Conservation (phyloP, 805 yeast species). For the Groenewaldozyma salmanticensis region DNA sequence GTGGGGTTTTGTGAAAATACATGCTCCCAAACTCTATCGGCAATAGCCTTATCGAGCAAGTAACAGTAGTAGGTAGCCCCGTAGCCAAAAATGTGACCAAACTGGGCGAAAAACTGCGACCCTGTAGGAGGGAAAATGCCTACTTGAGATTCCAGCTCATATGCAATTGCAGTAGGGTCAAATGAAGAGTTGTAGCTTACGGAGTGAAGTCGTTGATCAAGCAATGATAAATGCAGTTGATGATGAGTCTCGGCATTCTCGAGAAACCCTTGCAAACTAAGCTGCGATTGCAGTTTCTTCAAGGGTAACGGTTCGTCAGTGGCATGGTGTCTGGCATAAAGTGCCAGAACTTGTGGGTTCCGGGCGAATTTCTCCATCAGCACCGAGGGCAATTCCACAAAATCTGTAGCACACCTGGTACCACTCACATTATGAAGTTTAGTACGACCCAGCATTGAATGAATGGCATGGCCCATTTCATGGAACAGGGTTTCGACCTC, state of each 20-base stretch:
- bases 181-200: slow-evolving; percentile 29
- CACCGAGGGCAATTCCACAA: slow-evolving; percentile 95
- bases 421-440: slow-evolving; percentile 86
- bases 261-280: slow-evolving; percentile 42
- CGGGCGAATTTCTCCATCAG: slow-evolving; percentile 89
- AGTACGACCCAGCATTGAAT: slow-evolving; percentile 92
- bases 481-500: slow-evolving; percentile 94
- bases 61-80: slow-evolving; percentile 94
- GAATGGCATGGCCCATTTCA: slow-evolving; percentile 99
- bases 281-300: slow-evolving; percentile 40
- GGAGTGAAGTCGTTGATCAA: slow-evolving; percentile 74
- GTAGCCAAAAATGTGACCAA: slow-evolving; percentile 87
- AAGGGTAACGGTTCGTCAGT: slow-evolving; percentile 55
- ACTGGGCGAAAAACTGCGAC: slow-evolving; percentile 88
- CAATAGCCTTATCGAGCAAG: slow-evolving; percentile 84
- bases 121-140: slow-evolving; percentile 46
- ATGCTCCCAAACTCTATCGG: slow-evolving; percentile 71
- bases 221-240: slow-evolving; percentile 80
- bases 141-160: slow-evolving; percentile 48
- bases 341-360: slow-evolving; percentile 62
- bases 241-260: slow-evolving; percentile 69
- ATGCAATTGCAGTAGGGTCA: slow-evolving; percentile 55
- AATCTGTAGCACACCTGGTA: slow-evolving; percentile 91
- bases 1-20: slow-evolving; percentile 65
- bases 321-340: slow-evolving; percentile 61